These are phyloP conservation scores for Chionographis japonica DNA, from an alignment of 106 monocot genomes.

Conservation along the genomic window DNA sequence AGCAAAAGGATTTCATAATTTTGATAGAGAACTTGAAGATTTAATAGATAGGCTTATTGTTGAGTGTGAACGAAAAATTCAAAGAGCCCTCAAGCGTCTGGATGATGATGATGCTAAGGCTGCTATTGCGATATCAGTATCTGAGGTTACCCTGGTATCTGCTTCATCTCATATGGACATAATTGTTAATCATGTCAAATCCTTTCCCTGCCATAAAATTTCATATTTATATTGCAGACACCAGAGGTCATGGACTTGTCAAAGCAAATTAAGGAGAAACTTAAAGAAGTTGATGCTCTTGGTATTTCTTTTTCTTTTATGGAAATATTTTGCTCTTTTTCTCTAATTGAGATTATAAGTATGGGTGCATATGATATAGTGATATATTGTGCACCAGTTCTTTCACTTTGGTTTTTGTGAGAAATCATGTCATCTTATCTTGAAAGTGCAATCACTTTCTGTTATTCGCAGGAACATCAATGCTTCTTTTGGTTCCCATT, in stretches of 20 bases:
- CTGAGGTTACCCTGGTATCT: constrained; percentile 79
- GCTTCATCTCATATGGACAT: background rate
- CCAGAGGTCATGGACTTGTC: constrained; percentile 74
- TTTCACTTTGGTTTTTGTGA: too few relatives aligned
- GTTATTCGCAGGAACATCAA: too few relatives aligned
- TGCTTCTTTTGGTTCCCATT: too few relatives aligned
- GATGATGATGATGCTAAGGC: constrained; percentile 92
- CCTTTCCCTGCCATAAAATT: background rate
- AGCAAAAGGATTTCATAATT: constrained; percentile 57
- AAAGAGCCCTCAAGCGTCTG: constrained; percentile 83
- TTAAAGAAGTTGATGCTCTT: constrained; percentile 74
- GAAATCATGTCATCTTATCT: too few relatives aligned
- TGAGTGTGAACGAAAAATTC: constrained; percentile 95
- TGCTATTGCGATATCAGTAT: constrained; percentile 91
- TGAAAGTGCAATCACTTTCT: too few relatives aligned
- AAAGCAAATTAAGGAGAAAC: constrained; percentile 87
- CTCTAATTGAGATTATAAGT: too few relatives aligned
- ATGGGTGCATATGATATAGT: too few relatives aligned
- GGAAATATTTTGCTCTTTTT: too few relatives aligned
- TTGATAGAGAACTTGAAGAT: constrained; percentile 85
- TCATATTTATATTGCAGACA: constrained; percentile 35
- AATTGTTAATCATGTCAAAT: background rate
- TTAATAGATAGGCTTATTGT: constrained; percentile 82
- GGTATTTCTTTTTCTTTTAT: constrained; percentile 36
- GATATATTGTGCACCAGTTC: too few relatives aligned